Conservation (phyloP, 257 asterid species). For the Paraleonurus japonicus region DNA sequence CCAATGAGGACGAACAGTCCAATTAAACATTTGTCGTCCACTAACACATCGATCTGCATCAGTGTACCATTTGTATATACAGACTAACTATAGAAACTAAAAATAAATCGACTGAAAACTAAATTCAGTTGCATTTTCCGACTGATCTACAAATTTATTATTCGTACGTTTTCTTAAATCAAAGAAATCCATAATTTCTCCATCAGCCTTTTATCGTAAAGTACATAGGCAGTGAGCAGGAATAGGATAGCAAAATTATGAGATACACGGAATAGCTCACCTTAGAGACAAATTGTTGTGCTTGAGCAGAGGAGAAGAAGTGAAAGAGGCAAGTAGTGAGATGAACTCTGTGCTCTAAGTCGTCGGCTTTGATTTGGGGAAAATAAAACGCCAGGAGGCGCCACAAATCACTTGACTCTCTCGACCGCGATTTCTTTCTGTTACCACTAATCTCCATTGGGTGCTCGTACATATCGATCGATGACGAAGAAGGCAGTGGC, state of each 20-base stretch:
- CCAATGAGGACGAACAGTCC: neutral
- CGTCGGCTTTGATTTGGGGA: conserved; percentile 48
- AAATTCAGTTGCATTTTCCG: conserved; percentile 5
- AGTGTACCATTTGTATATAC: neutral
- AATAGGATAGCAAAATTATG: neutral
- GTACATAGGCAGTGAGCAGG: neutral
- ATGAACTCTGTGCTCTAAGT: conserved; percentile 41
- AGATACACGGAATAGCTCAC: conserved; percentile 28
- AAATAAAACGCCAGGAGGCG: conserved; percentile 52
- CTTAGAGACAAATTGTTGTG: conserved; percentile 53
- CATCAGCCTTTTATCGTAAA: neutral
- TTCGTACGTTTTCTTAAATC: neutral
- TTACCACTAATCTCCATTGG: conserved; percentile 23
- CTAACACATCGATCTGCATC: neutral
- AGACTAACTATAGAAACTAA: neutral
- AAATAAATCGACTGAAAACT: neutral
- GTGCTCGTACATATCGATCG: conserved; percentile 44
- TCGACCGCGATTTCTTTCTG: conserved; percentile 29
- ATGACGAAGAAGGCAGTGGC: conserved; percentile 23
- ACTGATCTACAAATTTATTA: neutral
- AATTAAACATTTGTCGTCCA: conserved; percentile 16
- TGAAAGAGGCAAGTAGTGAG: conserved; percentile 61
- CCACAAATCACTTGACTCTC: conserved; percentile 33
- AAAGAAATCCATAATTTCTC: neutral
- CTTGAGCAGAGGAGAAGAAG: conserved; percentile 64